Evolutionary conservation across 1,139 yeast species (phyloP), one percentile per base, ranked within the genome.

Genomic region (Scheffersomyces cryptocercus): DNA sequence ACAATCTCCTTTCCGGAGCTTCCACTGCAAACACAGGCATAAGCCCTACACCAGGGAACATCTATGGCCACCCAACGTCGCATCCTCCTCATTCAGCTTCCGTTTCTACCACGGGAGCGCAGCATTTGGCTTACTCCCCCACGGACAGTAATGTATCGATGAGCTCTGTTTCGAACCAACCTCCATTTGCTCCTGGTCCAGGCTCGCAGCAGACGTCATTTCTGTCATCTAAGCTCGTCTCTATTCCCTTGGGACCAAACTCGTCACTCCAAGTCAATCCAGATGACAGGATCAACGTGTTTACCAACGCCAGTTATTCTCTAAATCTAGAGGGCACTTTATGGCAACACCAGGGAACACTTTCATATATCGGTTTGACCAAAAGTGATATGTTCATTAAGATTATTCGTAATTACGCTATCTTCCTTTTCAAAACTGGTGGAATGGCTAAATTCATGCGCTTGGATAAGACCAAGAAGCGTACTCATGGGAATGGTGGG

Each of bases 281-380:
- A 2, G 53, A 61, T 35, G 79, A 74, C 51, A 53, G 65, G 8
- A 64, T 74, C 44, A 60, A 60, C 16, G 56, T 65, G 1, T 71
- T 71, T 47, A 49, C 67, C n/a, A 61, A 66, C 48, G 75, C 79
- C 2, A 65, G 69, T 42, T 62, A 54, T 46, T 64, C 77, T 0
- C 52, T 73, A 20, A 59, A 62, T 43, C 58, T 68, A 5, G 77
- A 73, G 41, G 78, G 78, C 2, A 61, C 65, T 1, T 51, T 53
- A 35, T 65, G 75, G 66, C 77, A 72, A 46, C 67, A 64, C 36
- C 76, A 72, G 42, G 79, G 79, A 1, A 59, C 65, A n/a, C 49
- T 73, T 26, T 68, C 77, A 2, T 73, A 70, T 44, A 62, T 72
- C 36, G 79, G 78, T 1, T 54, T 73, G 35, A 67, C 75, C 4